Evolutionary conservation across 2,329 filamentous ascomycete genomes (phyloP).

Genomic region (Annulohypoxylon truncatum): DNA sequence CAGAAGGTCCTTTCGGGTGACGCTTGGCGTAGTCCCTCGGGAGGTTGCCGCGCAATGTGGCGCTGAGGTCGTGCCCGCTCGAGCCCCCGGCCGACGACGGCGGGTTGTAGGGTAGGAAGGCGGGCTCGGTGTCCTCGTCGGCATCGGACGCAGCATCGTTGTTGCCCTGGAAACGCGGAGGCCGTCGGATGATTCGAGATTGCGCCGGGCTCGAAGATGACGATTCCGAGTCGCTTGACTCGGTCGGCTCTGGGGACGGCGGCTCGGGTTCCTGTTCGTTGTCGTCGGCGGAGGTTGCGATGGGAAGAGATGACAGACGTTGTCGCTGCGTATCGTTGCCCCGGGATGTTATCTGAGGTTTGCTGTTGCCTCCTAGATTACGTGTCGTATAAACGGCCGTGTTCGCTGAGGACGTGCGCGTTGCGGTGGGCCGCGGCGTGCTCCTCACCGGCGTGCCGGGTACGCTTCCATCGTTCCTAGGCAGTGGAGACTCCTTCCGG

Average conservation of each 20-base stretch:
- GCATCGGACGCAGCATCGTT: slow-evolving; percentile 54
- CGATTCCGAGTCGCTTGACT: slow-evolving; percentile 52
- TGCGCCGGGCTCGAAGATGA: slow-evolving; percentile 63
- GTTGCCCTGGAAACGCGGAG: slow-evolving; percentile 61
- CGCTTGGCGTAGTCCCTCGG: slow-evolving; percentile 52
- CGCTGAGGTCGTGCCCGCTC: slow-evolving; percentile 59
- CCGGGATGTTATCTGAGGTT: slow-evolving; percentile 48
- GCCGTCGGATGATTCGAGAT: slow-evolving; percentile 70
- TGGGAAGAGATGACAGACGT: slow-evolving; percentile 60
- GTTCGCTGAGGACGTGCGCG: slow-evolving; percentile 62
- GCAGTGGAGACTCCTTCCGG: slow-evolving; percentile 67
- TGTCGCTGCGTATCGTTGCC: slow-evolving; percentile 51
- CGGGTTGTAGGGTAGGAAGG: slow-evolving; percentile 63
- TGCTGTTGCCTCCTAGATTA: slow-evolving; percentile 52
- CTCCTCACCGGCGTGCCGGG: slow-evolving; percentile 58
- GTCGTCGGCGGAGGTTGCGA: slow-evolving; percentile 50
- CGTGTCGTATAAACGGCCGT: slow-evolving; percentile 53
- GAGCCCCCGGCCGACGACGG: slow-evolving; percentile 40
- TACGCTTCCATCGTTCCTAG: slow-evolving; percentile 59
- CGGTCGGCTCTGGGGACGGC: slow-evolving; percentile 57
- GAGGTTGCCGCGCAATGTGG: slow-evolving; percentile 63
- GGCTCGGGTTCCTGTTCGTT: slow-evolving; percentile 53
- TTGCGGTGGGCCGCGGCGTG: slow-evolving; percentile 58
- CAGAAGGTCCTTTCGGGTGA: slow-evolving; percentile 48
- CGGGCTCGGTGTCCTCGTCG: slow-evolving; percentile 66